These are phyloP conservation scores for Talaromyces sp. DNA, from an alignment of 2,329 filamentous ascomycete species.

Conservation along the genomic window DNA sequence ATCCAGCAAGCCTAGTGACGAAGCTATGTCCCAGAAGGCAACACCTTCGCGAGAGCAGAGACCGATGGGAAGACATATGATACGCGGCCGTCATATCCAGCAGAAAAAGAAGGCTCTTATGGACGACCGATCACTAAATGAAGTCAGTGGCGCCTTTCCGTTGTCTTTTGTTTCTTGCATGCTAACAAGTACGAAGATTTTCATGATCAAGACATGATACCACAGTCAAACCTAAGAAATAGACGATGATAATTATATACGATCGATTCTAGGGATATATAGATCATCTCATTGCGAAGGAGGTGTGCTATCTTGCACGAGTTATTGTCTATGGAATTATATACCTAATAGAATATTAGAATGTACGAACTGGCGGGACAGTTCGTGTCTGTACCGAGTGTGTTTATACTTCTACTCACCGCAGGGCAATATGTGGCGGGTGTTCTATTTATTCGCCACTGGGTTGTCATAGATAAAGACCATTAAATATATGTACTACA, in stretches of 20 bases:
- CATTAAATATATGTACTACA: not conserved
- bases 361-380: not conserved
- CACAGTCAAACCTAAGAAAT: not conserved
- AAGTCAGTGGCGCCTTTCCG: constrained; percentile 53
- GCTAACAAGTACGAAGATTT: constrained; percentile 25
- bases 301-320: not conserved
- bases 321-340: not conserved
- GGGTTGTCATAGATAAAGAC: not conserved
- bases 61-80: constrained; percentile 60
- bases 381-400: not conserved
- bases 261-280: not conserved
- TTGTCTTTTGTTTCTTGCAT: constrained; percentile 1
- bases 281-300: not conserved
- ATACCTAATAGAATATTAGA: not conserved
- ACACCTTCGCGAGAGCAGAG: constrained; percentile 44
- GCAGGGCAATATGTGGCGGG: not conserved
- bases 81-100: constrained; percentile 76
- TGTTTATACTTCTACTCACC: not conserved
- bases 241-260: not conserved
- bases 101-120: constrained; percentile 80
- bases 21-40: constrained; percentile 30
- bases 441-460: not conserved
- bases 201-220: constrained; percentile 27
- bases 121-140: constrained; percentile 76
- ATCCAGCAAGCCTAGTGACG: not conserved